Conservation (phyloP, 176 grass and related monocot species). For the Lolium multiflorum region DNA sequence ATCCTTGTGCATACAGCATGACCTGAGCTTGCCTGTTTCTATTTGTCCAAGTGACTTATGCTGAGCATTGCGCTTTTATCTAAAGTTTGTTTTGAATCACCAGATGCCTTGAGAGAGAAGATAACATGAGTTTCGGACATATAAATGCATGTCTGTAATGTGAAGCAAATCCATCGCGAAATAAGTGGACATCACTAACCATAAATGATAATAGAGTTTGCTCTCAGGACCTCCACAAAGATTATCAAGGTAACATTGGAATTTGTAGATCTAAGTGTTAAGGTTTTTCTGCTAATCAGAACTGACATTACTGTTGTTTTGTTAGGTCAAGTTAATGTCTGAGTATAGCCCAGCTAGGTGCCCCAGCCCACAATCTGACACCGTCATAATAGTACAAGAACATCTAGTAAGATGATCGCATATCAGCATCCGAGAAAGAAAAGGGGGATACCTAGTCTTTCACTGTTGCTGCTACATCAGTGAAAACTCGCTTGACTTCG, state of each 20-base stretch:
- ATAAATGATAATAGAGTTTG: background rate
- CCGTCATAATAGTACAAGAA: background rate
- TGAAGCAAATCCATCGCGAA: background rate
- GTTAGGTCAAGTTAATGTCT: background rate
- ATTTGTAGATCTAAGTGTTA: background rate
- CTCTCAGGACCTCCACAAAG: background rate
- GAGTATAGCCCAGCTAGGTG: background rate
- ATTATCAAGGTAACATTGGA: background rate
- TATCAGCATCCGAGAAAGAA: background rate
- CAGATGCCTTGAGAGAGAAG: slow-evolving; percentile 59
- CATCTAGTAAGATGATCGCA: background rate
- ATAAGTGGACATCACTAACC: background rate
- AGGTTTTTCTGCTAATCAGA: background rate
- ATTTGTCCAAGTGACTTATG: background rate
- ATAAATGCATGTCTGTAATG: background rate
- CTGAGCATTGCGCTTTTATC: background rate
- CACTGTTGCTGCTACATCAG: background rate
- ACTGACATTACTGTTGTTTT: background rate
- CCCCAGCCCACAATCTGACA: background rate
- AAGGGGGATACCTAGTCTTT: background rate
- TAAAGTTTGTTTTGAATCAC: background rate
- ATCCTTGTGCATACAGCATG: background rate
- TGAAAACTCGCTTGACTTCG: background rate
- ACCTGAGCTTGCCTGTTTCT: background rate
- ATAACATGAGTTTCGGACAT: slow-evolving; percentile 43